Percentiles rank a stretch among this genome's conserved stretches.
phyloP scores from a whole-genome alignment of 768 basidiomycete species.

The Kockovaella imperatae region DNA sequence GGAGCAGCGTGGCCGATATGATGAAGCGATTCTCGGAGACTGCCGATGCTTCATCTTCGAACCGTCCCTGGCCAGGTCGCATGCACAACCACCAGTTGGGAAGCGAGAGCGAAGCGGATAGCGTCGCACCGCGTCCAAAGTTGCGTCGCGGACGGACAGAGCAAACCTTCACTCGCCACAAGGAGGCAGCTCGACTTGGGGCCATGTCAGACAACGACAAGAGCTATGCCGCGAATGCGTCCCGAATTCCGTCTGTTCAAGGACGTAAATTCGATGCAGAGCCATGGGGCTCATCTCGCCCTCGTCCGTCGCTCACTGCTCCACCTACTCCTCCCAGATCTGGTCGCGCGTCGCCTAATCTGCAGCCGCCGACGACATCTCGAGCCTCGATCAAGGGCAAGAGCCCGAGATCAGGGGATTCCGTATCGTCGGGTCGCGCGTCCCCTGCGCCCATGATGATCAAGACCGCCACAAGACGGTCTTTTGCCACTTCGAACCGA shows the following conservation, averaged over 20 bases:
- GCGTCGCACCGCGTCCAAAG: neutral
- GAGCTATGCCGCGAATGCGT: constrained; percentile 86
- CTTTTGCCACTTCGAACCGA: constrained; percentile 48
- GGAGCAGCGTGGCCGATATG: constrained; percentile 62
- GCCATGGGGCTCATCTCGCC: constrained; percentile 7
- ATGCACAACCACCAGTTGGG: constrained; percentile 7
- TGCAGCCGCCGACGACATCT: neutral
- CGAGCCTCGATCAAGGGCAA: constrained; percentile 39
- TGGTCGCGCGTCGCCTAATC: constrained; percentile 3
- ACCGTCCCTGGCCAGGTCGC: constrained; percentile 14
- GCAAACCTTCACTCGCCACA: constrained; percentile 21
- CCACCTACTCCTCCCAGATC: constrained; percentile 7
- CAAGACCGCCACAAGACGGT: constrained; percentile 53
- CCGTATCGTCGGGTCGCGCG: constrained; percentile 11
- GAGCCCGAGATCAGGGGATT: constrained; percentile 16
- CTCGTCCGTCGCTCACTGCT: constrained; percentile 8
- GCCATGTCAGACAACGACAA: constrained; percentile 78
- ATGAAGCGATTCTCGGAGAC: constrained; percentile 51
- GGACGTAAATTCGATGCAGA: constrained; percentile 4
- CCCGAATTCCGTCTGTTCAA: constrained; percentile 49
- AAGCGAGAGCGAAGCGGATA: constrained; percentile 47
- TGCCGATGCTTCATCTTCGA: constrained; percentile 17
- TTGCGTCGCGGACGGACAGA: constrained; percentile 38
- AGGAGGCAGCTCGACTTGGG: constrained; percentile 48
- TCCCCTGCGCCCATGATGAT: constrained; percentile 9